These are phyloP conservation scores for Syncephalastrum monosporum DNA, from an alignment of 371 early-diverging fungal species.

Conservation along the genomic window DNA sequence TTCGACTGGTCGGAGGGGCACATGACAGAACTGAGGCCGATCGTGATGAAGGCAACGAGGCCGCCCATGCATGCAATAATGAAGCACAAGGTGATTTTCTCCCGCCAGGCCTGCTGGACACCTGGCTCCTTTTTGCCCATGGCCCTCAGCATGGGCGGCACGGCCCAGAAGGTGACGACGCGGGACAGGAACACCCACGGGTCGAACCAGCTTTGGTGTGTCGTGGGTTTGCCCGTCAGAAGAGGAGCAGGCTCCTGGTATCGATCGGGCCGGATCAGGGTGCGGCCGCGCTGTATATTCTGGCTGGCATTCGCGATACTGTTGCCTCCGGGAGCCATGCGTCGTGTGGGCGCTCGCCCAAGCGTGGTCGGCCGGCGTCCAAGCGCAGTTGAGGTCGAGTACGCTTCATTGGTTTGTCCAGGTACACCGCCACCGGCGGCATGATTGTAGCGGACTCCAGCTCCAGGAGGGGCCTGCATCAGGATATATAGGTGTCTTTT, in stretches of 20 bases:
- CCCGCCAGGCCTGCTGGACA: conserved; percentile 91
- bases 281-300: conserved; percentile 69
- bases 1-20: conserved; percentile 47
- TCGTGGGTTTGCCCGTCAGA: conserved; percentile 60
- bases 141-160: conserved; percentile 58
- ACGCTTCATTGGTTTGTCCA: background rate
- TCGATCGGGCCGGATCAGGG: conserved; percentile 75
- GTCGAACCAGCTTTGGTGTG: conserved; percentile 48
- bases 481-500: background rate
- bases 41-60: conserved; percentile 62
- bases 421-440: conserved; percentile 12
- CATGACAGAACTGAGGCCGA: conserved; percentile 54
- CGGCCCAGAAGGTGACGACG: conserved; percentile 77
- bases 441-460: conserved; percentile 13
- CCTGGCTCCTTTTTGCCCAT: conserved; percentile 56
- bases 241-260: conserved; percentile 70
- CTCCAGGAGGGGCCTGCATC: conserved; percentile 4
- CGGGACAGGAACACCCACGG: conserved; percentile 78
- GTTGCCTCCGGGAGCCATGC: conserved; percentile 48
- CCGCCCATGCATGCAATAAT: conserved; percentile 66
- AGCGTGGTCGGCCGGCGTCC: conserved; percentile 43
- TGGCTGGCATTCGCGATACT: conserved; percentile 51
- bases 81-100: conserved; percentile 80
- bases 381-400: conserved; percentile 18
- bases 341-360: conserved; percentile 51